A percentile compares a stretch with the other conserved stretches of the same genome.
phyloP scores from a whole-genome alignment of 768 basidiomycete genomes.

The Amanita thiersii region DNA sequence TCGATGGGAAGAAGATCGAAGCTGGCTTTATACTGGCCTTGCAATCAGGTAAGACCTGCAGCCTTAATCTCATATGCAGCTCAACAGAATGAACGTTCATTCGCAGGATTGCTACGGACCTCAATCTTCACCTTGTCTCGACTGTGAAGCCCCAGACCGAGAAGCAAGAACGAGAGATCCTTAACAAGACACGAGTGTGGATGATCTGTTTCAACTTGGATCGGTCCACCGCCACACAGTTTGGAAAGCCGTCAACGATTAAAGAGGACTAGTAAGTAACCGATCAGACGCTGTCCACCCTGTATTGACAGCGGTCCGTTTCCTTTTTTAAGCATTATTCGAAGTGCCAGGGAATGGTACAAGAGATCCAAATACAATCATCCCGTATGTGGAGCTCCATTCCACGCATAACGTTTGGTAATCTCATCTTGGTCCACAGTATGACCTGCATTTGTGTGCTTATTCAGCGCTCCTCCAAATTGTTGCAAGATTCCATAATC shows the following conservation, averaged over 20 bases:
- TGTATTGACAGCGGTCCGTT: not conserved
- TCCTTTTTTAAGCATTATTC: conserved; percentile 40
- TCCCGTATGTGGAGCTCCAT: conserved; percentile 28
- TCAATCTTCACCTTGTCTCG: conserved; percentile 72
- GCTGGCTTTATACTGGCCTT: conserved; percentile 84
- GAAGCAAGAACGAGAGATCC: conserved; percentile 70
- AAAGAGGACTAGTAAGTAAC: conserved; percentile 68
- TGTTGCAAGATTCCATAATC: conserved; percentile 68
- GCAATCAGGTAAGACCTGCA: conserved; percentile 53
- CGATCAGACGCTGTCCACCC: too few species aligned
- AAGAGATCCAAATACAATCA: conserved; percentile 56
- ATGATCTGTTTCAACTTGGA: conserved; percentile 88
- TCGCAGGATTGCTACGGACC: conserved; percentile 73
- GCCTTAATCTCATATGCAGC: not conserved
- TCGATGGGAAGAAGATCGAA: conserved; percentile 85
- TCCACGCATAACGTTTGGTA: conserved; percentile 4
- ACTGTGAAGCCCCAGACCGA: conserved; percentile 58
- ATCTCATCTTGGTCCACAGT: conserved; percentile 42
- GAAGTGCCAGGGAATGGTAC: conserved; percentile 71
- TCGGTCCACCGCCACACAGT: conserved; percentile 79
- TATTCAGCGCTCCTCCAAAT: conserved; percentile 65
- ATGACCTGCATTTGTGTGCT: conserved; percentile 69
- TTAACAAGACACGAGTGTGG: conserved; percentile 86
- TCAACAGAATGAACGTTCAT: not conserved
- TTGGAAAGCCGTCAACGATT: conserved; percentile 85